Conservation (phyloP, 768 basidiomycete species). For the Tricholoma flavovirens region DNA sequence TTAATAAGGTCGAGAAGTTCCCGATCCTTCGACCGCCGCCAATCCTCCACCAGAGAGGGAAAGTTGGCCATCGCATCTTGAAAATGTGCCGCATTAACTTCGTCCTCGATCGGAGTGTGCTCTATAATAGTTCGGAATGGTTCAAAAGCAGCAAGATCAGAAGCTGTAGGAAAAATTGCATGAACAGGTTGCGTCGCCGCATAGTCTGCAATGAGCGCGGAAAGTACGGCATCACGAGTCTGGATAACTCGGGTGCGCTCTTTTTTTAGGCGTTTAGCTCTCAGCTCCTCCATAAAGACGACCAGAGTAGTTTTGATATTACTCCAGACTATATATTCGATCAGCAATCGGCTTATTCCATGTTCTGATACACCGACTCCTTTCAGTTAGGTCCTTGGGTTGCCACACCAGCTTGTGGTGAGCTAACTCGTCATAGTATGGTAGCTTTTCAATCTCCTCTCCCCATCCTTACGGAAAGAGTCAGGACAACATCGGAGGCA, state of each 20-base stretch:
- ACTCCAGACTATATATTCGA: constrained; percentile 10
- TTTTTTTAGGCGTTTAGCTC: constrained; percentile 9
- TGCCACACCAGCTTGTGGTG: constrained; percentile 12
- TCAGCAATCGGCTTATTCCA: not conserved
- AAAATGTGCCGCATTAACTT: constrained; percentile 11
- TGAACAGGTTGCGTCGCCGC: constrained; percentile 8
- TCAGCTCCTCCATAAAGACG: constrained; percentile 9
- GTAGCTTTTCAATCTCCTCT: constrained; percentile 11
- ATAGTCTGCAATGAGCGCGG: constrained; percentile 8
- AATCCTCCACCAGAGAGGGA: constrained; percentile 8
- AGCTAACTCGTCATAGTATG: not conserved
- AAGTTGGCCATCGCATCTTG: constrained; percentile 10
- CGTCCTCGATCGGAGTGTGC: constrained; percentile 11
- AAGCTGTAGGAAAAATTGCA: constrained; percentile 10
- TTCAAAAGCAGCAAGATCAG: constrained; percentile 13
- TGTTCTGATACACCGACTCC: constrained; percentile 2
- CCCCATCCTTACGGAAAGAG: constrained; percentile 11
- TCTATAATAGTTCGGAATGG: constrained; percentile 13
- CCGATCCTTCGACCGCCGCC: constrained; percentile 11
- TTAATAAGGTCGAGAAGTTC: constrained; percentile 11
- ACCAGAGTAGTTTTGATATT: constrained; percentile 14
- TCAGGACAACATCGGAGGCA: not conserved
- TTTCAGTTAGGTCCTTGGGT: constrained; percentile 8
- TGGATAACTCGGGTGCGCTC: constrained; percentile 2
- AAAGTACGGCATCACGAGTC: constrained; percentile 9